Base-by-base conservation (phyloP, 768 basidiomycete genomes). In the Mycena vulgaris region DNA sequence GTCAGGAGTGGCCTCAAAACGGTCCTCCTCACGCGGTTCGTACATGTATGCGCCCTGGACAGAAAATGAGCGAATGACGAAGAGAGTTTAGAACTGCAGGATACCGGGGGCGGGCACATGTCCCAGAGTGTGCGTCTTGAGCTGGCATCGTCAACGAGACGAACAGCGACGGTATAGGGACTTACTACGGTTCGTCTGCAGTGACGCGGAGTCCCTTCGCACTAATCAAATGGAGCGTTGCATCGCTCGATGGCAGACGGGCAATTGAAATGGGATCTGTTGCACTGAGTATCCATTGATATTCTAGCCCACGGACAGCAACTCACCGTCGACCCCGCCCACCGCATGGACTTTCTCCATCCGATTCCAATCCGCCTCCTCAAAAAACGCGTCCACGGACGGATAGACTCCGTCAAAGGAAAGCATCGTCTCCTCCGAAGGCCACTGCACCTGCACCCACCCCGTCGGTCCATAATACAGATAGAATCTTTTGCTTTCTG, bases 351-450 rank as follows among this genome's bases (percentile, higher is more conserved):
- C 27, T 28, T 52, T 1, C 21, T 63, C 35, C 21, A 63, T 13
- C 25, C 30, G 23, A 35, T 63, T 63, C 61, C 61, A 63, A 52
- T 63, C 61, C 27, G 61, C 61, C n/a, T 40, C 61, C 25, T 63
- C 61, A 33, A 63, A 39, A 19, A 63, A 63, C 23, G 47, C 61
- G 31, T 52, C 61, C n/a, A 63, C 61, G 11, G 61, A 52, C 35
- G 48, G 25, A 35, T 51, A 62, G 11, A 27, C 23, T 1, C 60
- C 60, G 14, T 21, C 14, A 17, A 52, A 63, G 4, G 35, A 49
- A 37, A 27, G 39, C 31, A 49, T 1, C 27, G 2, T 23, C 28
- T 45, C 25, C 47, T 37, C 16, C 23, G 42, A 61, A n/a, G n/a
- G n/a, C n/a, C n/a, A n/a, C n/a, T n/a, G n/a, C n/a, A n/a, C n/a